These are phyloP conservation scores for Candolleomyces efflorescens DNA, from an alignment of 768 basidiomycete species.

Conservation along the genomic window DNA sequence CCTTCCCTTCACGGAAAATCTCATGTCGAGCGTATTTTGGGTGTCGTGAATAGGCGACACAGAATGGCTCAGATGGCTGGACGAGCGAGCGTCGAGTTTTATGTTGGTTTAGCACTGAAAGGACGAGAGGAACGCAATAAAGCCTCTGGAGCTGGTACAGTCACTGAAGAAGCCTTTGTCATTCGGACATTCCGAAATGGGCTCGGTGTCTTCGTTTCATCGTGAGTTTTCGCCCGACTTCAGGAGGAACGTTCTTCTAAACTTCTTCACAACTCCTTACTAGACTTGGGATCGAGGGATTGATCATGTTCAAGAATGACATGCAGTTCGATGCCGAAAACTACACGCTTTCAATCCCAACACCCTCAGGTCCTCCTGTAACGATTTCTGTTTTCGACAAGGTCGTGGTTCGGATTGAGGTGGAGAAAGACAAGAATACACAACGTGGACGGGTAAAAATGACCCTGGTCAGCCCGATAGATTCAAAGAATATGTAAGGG, in stretches of 20 bases:
- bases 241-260: neutral
- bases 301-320: slow-evolving; percentile 91
- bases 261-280: neutral
- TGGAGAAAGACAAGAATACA: slow-evolving; percentile 94
- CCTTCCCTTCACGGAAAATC: slow-evolving; percentile 83
- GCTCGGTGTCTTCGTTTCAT: slow-evolving; percentile 70
- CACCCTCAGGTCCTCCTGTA: slow-evolving; percentile 43
- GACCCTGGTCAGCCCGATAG: slow-evolving; percentile 65
- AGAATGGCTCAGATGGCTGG: slow-evolving; percentile 98
- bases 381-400: slow-evolving; percentile 91
- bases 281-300: slow-evolving; percentile 90
- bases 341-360: slow-evolving; percentile 66
- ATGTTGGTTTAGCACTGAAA: slow-evolving; percentile 89
- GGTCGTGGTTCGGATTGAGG: slow-evolving; percentile 82
- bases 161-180: slow-evolving; percentile 85
- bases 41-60: slow-evolving; percentile 87
- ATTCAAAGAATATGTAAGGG: slow-evolving; percentile 40
- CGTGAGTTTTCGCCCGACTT: neutral
- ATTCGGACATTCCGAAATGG: slow-evolving; percentile 95
- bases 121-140: slow-evolving; percentile 46
- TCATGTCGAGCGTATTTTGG: slow-evolving; percentile 82
- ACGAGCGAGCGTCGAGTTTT: slow-evolving; percentile 95
- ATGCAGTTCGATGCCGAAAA: slow-evolving; percentile 89
- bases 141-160: slow-evolving; percentile 30
- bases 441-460: slow-evolving; percentile 88